Conservation (phyloP, 441 rosid species). For the Syzygium syzygioides region DNA sequence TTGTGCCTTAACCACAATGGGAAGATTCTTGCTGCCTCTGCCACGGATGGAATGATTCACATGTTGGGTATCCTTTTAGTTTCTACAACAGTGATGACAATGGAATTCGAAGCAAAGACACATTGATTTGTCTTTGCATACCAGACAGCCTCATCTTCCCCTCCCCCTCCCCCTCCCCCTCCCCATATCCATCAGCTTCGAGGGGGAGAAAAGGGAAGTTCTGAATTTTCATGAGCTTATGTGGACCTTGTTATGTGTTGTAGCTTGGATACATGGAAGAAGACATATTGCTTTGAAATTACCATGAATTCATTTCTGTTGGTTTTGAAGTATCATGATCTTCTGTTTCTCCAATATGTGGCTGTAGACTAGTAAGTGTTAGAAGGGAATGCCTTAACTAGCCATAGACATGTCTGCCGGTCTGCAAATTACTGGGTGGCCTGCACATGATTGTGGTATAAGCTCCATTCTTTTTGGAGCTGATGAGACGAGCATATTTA, state of each 20-base stretch:
- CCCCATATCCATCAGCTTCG: neutral
- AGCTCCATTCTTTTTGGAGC: constrained; percentile 63
- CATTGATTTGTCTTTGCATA: neutral
- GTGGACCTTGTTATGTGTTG: neutral
- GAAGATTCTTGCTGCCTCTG: constrained; percentile 71
- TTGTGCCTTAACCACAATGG: constrained; percentile 74
- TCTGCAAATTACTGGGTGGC: constrained; percentile 75
- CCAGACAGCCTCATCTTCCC: neutral
- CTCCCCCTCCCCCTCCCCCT: no score
- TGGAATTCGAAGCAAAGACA: neutral
- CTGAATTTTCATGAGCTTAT: neutral
- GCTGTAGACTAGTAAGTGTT: neutral
- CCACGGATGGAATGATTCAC: constrained; percentile 79
- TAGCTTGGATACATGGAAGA: neutral
- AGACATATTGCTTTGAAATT: neutral
- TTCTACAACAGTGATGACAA: neutral
- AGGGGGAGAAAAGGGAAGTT: neutral
- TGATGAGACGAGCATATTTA: constrained; percentile 66
- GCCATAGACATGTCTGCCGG: constrained; percentile 64
- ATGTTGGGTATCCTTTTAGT: constrained; percentile 73
- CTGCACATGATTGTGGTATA: constrained; percentile 70
- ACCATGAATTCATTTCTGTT: neutral
- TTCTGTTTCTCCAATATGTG: neutral
- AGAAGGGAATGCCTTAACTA: constrained; percentile 31
- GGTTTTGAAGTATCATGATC: neutral